These are phyloP conservation scores for Bruguiera parviflora DNA, from an alignment of 345 rosid genomes.

Conservation along the genomic window DNA sequence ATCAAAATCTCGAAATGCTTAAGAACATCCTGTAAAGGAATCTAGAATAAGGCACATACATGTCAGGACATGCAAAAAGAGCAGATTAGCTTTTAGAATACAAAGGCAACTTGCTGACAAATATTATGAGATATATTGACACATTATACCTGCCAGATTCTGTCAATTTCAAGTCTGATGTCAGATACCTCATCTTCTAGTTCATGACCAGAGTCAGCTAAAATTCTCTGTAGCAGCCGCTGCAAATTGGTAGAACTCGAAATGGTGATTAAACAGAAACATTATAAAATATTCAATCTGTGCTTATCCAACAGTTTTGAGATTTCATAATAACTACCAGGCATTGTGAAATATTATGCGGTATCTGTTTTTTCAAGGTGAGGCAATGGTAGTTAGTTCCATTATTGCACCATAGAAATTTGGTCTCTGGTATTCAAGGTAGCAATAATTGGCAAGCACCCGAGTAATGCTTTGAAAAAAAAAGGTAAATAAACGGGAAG, in stretches of 20 bases:
- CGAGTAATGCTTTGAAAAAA: no score
- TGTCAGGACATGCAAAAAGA: neutral
- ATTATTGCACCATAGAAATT: neutral
- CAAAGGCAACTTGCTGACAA: neutral
- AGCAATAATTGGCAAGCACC: no score
- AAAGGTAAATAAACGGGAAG: neutral
- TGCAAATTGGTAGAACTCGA: conserved; percentile 35
- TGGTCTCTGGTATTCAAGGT: neutral
- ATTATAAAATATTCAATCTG: neutral
- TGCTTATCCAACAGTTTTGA: neutral
- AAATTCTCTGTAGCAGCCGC: conserved; percentile 59
- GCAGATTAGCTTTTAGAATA: neutral
- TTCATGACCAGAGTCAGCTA: conserved; percentile 24
- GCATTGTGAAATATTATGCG: neutral
- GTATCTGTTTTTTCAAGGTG: neutral
- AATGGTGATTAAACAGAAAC: neutral
- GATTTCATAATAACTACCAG: neutral
- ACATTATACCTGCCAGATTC: conserved; percentile 49
- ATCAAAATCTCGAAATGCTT: neutral
- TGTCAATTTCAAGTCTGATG: conserved; percentile 27
- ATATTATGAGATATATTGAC: conserved; percentile 2
- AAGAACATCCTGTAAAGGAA: neutral
- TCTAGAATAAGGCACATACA: neutral
- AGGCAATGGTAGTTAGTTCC: neutral
- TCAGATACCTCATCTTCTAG: conserved; percentile 22